Evolutionary conservation across 768 basidiomycete species (phyloP), one percentile per base, ranked within the genome.

Genomic region (Termitomyces sp.): DNA sequence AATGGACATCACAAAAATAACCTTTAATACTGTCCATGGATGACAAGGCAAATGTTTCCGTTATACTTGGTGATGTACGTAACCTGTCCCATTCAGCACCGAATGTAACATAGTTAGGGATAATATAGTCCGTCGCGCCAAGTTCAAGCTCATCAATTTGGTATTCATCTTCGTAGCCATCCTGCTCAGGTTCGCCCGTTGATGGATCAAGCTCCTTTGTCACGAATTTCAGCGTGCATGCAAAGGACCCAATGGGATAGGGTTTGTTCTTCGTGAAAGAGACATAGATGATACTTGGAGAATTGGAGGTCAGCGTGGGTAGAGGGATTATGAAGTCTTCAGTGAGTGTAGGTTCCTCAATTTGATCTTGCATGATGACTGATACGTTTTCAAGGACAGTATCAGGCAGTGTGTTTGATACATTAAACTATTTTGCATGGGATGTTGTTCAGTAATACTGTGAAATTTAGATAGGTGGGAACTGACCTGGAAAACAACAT

Each of bases 131-230:
- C 2, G 88, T 90, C 12, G 92, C 95, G 58, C 88, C 87, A 54
- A 99, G 78, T 70, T 98, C 97, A 56, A 97, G 84, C 60, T 98
- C 97, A 71, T 99, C 97, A 44, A 98, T 77, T 71, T 93, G 92
- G 73, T 99, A 99, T 73, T 98, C 96, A 75, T 98, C 97, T 68
- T 94, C 92, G 71, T 98, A 99, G n/a, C 97, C 97, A 54, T 97
- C 95, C 62, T 91, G 93, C 73, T 99, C 97, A 9, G 97, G 97
- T 67, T 92, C 87, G 24, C 95, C 95, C 15, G 91, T 95, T 46
- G 89, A 82, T 13, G 97, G 97, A 72, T 99, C 97, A 18, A 98
- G 83, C 69, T 99, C 97, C 73, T 98, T 99, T 77, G 92, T 95
- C 65, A 95, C 77, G 69, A 97, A 99, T 72, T 93, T 94, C 71